phyloP scores from a whole-genome alignment of 257 asterid species.

The Ilex aquifolium region DNA sequence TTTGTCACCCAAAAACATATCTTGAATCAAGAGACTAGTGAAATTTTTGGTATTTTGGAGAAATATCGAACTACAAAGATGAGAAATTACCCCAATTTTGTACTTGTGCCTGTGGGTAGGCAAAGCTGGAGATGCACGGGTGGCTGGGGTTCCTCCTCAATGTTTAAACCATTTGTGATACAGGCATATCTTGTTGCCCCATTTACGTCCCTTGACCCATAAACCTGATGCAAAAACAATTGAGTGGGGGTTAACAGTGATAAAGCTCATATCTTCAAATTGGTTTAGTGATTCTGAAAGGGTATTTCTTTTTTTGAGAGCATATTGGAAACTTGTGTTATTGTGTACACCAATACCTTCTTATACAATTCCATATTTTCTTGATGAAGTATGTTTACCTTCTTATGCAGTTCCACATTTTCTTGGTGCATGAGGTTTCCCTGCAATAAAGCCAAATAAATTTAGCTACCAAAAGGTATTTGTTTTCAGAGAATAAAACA shows the following conservation, averaged over 20 bases:
- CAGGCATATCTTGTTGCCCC: constrained; percentile 32
- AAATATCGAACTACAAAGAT: constrained; percentile 2
- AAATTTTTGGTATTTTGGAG: neutral
- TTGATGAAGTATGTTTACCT: constrained; percentile 37
- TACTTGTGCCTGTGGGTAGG: constrained; percentile 50
- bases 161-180: constrained; percentile 28
- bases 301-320: neutral
- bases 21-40: constrained; percentile 8
- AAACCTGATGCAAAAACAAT: constrained; percentile 33
- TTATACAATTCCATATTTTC: constrained; percentile 46
- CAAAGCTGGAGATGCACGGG: constrained; percentile 66
- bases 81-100: constrained; percentile 43
- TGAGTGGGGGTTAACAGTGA: constrained; percentile 2
- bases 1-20: constrained; percentile 14
- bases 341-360: constrained; percentile 30
- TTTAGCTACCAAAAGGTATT: constrained; percentile 22
- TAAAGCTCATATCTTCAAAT: neutral
- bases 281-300: neutral
- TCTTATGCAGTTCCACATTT: constrained; percentile 55
- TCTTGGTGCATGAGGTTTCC: constrained; percentile 59
- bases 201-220: constrained; percentile 38
- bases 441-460: constrained; percentile 35
- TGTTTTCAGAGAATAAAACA: constrained; percentile 3
- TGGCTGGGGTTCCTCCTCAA: constrained; percentile 39
- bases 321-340: neutral